A percentile compares a stretch with the other conserved stretches of the same genome.
Evolutionary conservation across 176 grass and related monocot genomes (phyloP).

Genomic region (Alopecurus myosuroides): DNA sequence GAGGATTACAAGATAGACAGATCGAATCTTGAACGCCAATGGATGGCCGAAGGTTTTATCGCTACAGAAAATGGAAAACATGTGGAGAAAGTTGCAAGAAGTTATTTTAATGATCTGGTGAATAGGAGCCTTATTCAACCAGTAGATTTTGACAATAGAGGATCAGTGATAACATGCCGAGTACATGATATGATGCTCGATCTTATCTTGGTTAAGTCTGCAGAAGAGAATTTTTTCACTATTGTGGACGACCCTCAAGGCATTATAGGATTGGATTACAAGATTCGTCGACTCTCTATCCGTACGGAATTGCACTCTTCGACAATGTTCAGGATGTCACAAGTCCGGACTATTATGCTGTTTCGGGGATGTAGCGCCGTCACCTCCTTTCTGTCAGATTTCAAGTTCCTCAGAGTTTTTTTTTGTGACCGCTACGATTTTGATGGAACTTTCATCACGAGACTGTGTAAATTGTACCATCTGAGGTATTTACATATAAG

Average conservation of each 20-base stretch:
- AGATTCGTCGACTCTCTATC: not conserved
- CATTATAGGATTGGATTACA: not conserved
- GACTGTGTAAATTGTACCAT: not conserved
- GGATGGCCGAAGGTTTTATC: not conserved
- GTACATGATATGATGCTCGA: not conserved
- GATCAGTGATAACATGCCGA: not conserved
- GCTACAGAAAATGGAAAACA: not conserved
- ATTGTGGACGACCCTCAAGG: not conserved
- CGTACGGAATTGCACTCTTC: no score
- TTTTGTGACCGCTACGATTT: not conserved
- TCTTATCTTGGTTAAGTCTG: not conserved
- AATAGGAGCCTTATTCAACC: not conserved
- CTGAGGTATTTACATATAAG: not conserved
- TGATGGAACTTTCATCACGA: not conserved
- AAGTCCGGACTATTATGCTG: not conserved
- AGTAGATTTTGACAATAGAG: not conserved
- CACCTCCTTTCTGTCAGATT: not conserved
- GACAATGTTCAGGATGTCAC: not conserved
- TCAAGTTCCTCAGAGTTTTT: not conserved
- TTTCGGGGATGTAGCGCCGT: not conserved
- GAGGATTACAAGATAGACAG: not conserved
- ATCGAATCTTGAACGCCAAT: not conserved
- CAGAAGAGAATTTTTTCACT: not conserved
- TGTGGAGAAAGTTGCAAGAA: not conserved
- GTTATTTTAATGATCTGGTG: not conserved